Conservation (phyloP, 148 eudicot species). For the Polygonum aviculare region DNA sequence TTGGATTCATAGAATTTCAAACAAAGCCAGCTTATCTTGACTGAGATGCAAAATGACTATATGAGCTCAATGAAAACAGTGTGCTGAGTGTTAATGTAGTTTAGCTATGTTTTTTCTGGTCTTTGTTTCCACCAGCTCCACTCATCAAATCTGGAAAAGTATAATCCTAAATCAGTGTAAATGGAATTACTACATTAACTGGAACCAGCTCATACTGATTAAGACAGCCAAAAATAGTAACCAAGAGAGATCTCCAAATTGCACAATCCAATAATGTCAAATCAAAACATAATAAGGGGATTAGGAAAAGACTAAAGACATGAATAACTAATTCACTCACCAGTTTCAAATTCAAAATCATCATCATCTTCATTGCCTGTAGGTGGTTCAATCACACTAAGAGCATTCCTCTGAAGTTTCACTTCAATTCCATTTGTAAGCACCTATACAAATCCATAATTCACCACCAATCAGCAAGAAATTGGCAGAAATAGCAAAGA, state of each 20-base stretch:
- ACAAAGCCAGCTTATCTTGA: neutral
- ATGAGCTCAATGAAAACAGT: neutral
- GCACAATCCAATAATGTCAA: neutral
- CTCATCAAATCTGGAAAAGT: neutral
- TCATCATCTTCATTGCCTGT: constrained; percentile 71
- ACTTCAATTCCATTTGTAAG: constrained; percentile 74
- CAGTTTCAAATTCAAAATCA: constrained; percentile 48
- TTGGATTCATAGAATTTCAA: neutral
- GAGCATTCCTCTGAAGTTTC: constrained; percentile 59
- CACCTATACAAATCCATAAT: constrained; percentile 26
- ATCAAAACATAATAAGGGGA: neutral
- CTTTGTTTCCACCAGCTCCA: neutral
- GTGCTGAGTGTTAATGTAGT: neutral
- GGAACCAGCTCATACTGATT: neutral
- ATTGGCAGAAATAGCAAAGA: neutral
- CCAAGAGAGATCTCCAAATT: neutral
- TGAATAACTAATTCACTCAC: constrained; percentile 31
- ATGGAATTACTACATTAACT: neutral
- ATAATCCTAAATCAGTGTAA: neutral
- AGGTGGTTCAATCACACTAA: constrained; percentile 63
- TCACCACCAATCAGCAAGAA: neutral
- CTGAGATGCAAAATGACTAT: neutral
- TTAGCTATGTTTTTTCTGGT: neutral
- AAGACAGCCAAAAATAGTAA: neutral
- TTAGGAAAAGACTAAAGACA: constrained; percentile 21